These are phyloP conservation scores for Trichoderma arundinaceum DNA, from an alignment of 2,329 filamentous ascomycete genomes.

Conservation along the genomic window DNA sequence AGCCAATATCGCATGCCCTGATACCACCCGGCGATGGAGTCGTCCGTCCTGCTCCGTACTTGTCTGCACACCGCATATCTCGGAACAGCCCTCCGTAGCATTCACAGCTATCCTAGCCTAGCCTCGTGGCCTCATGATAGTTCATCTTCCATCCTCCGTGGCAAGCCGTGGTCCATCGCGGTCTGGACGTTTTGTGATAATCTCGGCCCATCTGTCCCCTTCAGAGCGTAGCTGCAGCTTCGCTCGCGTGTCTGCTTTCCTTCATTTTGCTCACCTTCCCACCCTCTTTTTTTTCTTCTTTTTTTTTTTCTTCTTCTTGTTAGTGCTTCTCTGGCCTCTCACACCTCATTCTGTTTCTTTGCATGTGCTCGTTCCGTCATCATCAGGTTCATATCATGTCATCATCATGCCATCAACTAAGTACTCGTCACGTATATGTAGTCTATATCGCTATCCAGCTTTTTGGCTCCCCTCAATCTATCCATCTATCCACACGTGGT, in stretches of 20 bases:
- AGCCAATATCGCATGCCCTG: too few species aligned
- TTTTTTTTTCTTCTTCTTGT: neutral
- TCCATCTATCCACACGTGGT: neutral
- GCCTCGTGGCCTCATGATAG: too few species aligned
- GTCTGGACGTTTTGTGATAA: neutral
- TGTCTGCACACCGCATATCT: neutral
- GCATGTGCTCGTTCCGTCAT: neutral
- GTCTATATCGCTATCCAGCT: slow-evolving; percentile 22
- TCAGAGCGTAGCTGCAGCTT: neutral
- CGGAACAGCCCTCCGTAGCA: too few species aligned
- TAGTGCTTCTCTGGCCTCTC: neutral
- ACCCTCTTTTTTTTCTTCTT: neutral
- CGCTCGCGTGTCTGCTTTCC: neutral
- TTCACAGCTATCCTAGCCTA: neutral
- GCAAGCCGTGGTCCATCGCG: neutral
- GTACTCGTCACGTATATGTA: slow-evolving; percentile 26
- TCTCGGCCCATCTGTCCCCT: slow-evolving; percentile 11
- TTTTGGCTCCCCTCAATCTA: slow-evolving; percentile 15
- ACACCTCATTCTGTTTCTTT: neutral
- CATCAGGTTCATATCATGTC: neutral
- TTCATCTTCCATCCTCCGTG: neutral
- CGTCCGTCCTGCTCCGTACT: neutral
- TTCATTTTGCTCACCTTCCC: neutral
- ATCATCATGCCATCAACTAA: slow-evolving; percentile 19
- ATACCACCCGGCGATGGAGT: too few species aligned